Conservation (phyloP, 1,284 basidiomycete species). For the Ustilago shanxiensis region DNA sequence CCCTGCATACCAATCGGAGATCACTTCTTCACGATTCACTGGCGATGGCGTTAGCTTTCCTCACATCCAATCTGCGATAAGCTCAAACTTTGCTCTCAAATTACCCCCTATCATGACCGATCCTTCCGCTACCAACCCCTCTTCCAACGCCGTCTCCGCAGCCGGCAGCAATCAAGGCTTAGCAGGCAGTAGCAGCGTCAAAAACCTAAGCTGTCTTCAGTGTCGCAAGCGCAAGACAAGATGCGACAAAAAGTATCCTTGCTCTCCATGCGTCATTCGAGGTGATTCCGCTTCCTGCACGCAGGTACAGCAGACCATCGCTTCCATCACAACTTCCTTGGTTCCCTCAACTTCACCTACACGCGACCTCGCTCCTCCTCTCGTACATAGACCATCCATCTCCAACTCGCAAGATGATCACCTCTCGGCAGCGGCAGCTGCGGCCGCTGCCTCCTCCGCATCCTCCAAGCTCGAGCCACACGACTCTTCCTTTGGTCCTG, state of each 20-base stretch:
- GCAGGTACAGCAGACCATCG: constrained; percentile 50
- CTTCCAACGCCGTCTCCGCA: neutral
- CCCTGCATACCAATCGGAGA: neutral
- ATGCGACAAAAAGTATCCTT: constrained; percentile 51
- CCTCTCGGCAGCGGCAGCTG: neutral
- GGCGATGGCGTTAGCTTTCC: neutral
- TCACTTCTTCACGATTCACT: neutral
- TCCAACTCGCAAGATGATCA: constrained; percentile 19
- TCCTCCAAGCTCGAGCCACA: constrained; percentile 30
- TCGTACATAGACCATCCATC: constrained; percentile 22
- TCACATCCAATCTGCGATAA: neutral
- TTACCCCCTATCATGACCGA: neutral
- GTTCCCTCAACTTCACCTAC: constrained; percentile 21
- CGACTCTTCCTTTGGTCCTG: constrained; percentile 20
- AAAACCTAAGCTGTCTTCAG: constrained; percentile 50
- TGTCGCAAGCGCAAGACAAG: constrained; percentile 52
- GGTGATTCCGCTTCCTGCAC: constrained; percentile 41
- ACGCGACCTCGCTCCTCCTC: constrained; percentile 14
- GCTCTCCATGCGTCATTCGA: constrained; percentile 49
- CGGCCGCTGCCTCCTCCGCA: constrained; percentile 14
- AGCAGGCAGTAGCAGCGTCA: constrained; percentile 34
- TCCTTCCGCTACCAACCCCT: constrained; percentile 7
- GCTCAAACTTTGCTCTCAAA: neutral
- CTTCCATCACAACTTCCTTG: constrained; percentile 39
- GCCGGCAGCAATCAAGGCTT: constrained; percentile 2